Evolutionary conservation across 2,329 filamentous ascomycete species (phyloP), one percentile per base, ranked within the genome.

Genomic region (Fusarium transvaalense): DNA sequence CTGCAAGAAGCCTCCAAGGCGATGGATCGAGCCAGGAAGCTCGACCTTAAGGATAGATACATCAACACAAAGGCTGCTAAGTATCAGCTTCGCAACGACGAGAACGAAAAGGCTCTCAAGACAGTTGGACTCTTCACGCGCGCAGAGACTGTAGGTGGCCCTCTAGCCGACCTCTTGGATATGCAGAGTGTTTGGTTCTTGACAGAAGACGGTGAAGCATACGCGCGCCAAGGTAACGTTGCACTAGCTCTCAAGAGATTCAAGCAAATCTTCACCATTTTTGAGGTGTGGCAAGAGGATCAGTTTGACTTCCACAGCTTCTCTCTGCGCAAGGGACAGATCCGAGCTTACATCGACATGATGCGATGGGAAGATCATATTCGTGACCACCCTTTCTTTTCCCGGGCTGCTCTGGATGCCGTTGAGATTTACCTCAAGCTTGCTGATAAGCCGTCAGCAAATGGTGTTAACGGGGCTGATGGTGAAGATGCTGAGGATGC

Each of bases 101-200:
- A 97, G 76, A 96, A 93, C 75, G 92, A 97, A 52, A 89, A 89
- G 72, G 95, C 92, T 0, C 82, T 98, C 54, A 89, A 92, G 74
- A 97, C 93, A 0, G 94, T 98, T 85, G 92, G 93, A 67, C 88
- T 97, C 69, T 99, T 99, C 80, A 99, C 97, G 1, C 87, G 95
- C 55, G 94, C 94, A 53, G 96, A 99, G 76, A 92, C 93, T 6
- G 87, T 91, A 14, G 94, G 93, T 8, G 96, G 96, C 2, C 92
- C 97, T 6, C 83, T 99, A 39, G 92, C 91, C 47, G 96, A 99
- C 79, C 87, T 99, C 35, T 87, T 97, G 70, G 96, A 99, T 74
- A 99, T 99, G 96, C 96, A 99, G 81, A 97, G 94, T 78, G 89
- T 98, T 72, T 99, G 96, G 97, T 99, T 90, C 78, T 82, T 99